Evolutionary conservation across 2,329 filamentous ascomycete species (phyloP).

Genomic region (Sclerotinia glacialis): DNA sequence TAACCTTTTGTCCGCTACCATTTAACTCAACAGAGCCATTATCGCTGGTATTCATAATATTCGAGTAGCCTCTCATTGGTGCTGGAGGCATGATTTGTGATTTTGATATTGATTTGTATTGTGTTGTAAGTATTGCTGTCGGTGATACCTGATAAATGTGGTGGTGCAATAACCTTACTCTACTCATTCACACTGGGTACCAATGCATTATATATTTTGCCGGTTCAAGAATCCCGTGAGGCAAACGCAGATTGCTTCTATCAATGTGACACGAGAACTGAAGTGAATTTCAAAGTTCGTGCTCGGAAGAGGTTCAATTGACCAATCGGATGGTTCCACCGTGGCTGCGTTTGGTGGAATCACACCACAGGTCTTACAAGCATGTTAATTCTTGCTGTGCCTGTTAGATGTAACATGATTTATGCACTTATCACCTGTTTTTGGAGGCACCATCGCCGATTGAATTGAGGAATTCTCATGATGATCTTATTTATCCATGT

Average conservation of each 20-base stretch:
- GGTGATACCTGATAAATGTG: neutral
- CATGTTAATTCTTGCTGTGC: neutral
- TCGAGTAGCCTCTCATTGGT: slow-evolving; percentile 18
- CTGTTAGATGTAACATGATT: neutral
- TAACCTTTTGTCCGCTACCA: slow-evolving; percentile 31
- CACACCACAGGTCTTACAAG: slow-evolving; percentile 7
- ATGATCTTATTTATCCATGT: too few species aligned
- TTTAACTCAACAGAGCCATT: neutral
- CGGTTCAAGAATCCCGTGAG: neutral
- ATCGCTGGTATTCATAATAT: slow-evolving; percentile 17
- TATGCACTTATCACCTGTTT: neutral
- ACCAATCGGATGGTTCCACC: slow-evolving; percentile 1
- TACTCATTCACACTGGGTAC: neutral
- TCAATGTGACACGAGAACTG: neutral
- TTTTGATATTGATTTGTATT: neutral
- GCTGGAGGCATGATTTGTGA: neutral
- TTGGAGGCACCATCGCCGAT: neutral
- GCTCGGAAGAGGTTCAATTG: neutral
- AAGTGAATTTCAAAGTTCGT: neutral
- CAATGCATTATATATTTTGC: neutral
- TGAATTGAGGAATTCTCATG: too few species aligned
- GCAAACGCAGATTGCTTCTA: neutral
- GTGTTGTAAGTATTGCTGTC: neutral
- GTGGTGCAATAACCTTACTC: too few species aligned
- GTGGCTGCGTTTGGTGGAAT: neutral